Evolutionary conservation across 78 protist species (phyloP), one percentile per base, ranked within the genome.

Genomic region (Speleostelium caveatum): DNA sequence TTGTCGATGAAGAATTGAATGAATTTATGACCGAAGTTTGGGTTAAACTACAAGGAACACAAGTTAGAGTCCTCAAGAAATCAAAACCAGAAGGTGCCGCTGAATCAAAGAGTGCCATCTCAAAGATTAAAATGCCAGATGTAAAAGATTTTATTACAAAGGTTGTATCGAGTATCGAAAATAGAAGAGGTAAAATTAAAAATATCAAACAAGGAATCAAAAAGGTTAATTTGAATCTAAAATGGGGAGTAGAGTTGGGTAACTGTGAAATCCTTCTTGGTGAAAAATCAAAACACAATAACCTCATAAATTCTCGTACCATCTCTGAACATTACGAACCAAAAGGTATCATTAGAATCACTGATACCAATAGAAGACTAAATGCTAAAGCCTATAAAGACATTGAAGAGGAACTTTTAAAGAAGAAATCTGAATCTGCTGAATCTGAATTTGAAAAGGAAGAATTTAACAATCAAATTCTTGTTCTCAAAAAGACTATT

Each of bases 261-360:
- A 83, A 83, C 45, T 83, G 91, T 60, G 91, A 83, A 45, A 83
- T 83, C 5, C 21, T 83, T 12, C 39, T 83, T 35, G 91, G 91
- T n/a, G 75, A 83, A 30, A 83, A 83, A 69, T 80, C 88, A 24
- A 67, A 72, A 63, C 33, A 68, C 26, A 53, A 53, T 72, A 45
- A 72, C 1, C 32, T 72, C 28, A 45, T 10, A 10, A 10, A 10
- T 45, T 14, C n/a, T 45, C 6, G n/a, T 45, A n/a, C 28, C 0
- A 51, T 51, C 24, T 60, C 22, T 51, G 61, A 45, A 2, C 45
- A 49, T 21, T 83, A 83, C 14, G 38, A 61, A 67, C 91, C 91
- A 56, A 83, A 83, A 45, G 91, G 91, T 69, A 69, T 69, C 4
- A 60, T 83, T 45, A 51, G 63, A 45, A 83, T 83, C 1, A 83